Evolutionary conservation across 805 yeast genomes (phyloP).

Genomic region (Danielia oregonensis): DNA sequence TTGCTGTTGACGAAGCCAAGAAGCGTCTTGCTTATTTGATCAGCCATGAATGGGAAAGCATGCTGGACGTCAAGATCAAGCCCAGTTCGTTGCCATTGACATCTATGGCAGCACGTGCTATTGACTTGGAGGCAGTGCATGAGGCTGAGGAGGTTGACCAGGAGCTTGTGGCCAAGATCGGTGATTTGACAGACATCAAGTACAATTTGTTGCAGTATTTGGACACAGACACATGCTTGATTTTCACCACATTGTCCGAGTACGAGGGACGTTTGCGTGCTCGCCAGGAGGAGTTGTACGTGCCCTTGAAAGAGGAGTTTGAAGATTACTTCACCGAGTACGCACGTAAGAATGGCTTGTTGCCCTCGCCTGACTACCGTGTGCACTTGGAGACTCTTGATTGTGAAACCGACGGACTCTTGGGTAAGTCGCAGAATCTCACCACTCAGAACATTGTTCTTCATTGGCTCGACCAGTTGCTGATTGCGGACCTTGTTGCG

Average conservation of each 20-base stretch:
- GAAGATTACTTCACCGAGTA: slow-evolving; percentile 53
- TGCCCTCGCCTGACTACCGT: slow-evolving; percentile 17
- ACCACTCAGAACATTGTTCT: slow-evolving; percentile 59
- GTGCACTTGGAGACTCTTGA: slow-evolving; percentile 61
- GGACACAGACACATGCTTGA: slow-evolving; percentile 91
- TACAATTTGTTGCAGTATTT: slow-evolving; percentile 69
- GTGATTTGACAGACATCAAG: slow-evolving; percentile 55
- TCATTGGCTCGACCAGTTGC: slow-evolving; percentile 60
- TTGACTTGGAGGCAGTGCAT: slow-evolving; percentile 54
- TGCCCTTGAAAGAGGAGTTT: slow-evolving; percentile 68
- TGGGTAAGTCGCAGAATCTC: slow-evolving; percentile 71
- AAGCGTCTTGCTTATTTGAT: slow-evolving; percentile 67
- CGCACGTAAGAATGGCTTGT: slow-evolving; percentile 24
- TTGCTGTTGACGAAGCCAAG: slow-evolving; percentile 60
- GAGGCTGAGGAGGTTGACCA: slow-evolving; percentile 39
- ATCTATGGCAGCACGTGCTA: slow-evolving; percentile 79
- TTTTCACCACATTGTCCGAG: slow-evolving; percentile 76
- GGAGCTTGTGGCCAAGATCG: slow-evolving; percentile 52
- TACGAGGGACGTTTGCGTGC: slow-evolving; percentile 77
- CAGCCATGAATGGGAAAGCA: slow-evolving; percentile 81
- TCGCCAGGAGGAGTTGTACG: slow-evolving; percentile 74
- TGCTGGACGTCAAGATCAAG: slow-evolving; percentile 63
- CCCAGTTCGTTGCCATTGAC: slow-evolving; percentile 84
- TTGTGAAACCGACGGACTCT: slow-evolving; percentile 74
- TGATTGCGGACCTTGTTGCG: slow-evolving; percentile 78